Base-by-base conservation (phyloP, 495 filamentous ascomycete genomes). In the Hypoxylon subgilvum region DNA sequence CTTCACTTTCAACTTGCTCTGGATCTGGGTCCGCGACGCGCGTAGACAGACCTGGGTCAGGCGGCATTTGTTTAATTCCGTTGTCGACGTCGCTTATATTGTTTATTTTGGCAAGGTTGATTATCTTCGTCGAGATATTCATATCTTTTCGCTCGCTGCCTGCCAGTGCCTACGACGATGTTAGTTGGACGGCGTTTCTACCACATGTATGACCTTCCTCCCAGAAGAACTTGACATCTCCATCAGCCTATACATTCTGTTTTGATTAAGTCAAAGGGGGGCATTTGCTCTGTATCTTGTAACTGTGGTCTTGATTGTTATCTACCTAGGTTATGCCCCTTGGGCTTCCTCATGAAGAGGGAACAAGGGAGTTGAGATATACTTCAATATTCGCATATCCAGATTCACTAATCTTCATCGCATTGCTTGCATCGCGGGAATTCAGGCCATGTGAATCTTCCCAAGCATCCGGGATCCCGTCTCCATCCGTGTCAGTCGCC, bases 381-480 rank as follows among this genome's bases (percentile, higher is more conserved):
- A 64, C 52, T 47, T 72, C 67, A 34, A 68, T 66, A n/a, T 72
- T 70, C 16, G 50, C 64, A 51, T 72, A 72, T 14, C 69, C 66
- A 17, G 57, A 59, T 17, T 52, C 59, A 13, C 61, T 53, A 8
- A 63, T 68, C 46, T 61, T 51, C 42, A 66, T 63, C 30, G 66
- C 60, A 14, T 66, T 58, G 28, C 63, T 59, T 34, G 60, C 61
- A 31, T 64, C 62, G 2, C 21, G 40, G 10, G 55, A 50, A 27
- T 69, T 40, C 22, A 71, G 40, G 12, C 69, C 61, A 19, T 68
- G 45, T 10, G 61, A 65, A 19, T 42, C 34, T 18, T 72, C 61
- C 74, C 74, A 76, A 14, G 55, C 66, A 30, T 74, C 71, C 21
- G 63, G 54, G 25, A 75, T 66, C 6, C 65, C 53, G 23, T 74